Percentiles rank a stretch among this genome's conserved stretches.
phyloP scores from a whole-genome alignment of 257 asterid genomes.

The Euphrasia confusa region DNA sequence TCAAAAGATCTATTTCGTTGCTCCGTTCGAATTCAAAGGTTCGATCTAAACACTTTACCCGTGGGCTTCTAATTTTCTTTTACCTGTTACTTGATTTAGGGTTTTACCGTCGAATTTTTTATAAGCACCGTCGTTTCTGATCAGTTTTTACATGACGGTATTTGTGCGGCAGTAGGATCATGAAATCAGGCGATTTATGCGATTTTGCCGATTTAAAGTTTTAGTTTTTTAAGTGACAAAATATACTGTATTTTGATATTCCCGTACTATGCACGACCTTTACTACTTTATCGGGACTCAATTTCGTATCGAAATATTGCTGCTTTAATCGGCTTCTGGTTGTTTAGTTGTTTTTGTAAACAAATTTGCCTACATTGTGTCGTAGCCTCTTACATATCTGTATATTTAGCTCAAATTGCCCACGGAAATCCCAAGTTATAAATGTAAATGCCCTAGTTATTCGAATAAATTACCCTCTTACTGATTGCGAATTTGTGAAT shows the following conservation, averaged over 20 bases:
- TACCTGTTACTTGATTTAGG: not conserved
- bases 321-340: no score
- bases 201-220: slow-evolving; percentile 3
- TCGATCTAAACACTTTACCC: not conserved
- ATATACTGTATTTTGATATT: no score
- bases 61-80: not conserved
- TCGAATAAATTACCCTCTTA: no score
- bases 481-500: no score
- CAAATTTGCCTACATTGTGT: slow-evolving; percentile 9
- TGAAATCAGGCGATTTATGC: not conserved
- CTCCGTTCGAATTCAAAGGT: not conserved
- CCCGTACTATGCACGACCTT: no score
- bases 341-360: not conserved
- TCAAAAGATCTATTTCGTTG: not conserved
- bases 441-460: no score
- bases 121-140: not conserved
- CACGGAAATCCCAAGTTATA: no score
- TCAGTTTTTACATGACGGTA: not conserved
- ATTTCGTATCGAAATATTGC: no score
- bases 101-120: not conserved
- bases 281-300: no score
- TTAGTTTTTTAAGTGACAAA: no score
- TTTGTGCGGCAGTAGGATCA: slow-evolving; percentile 22
- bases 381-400: slow-evolving; percentile 23
- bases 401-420: slow-evolving; percentile 26